phyloP scores from a whole-genome alignment of 2,329 filamentous ascomycete genomes.

The Zymoseptoria ardabiliae region DNA sequence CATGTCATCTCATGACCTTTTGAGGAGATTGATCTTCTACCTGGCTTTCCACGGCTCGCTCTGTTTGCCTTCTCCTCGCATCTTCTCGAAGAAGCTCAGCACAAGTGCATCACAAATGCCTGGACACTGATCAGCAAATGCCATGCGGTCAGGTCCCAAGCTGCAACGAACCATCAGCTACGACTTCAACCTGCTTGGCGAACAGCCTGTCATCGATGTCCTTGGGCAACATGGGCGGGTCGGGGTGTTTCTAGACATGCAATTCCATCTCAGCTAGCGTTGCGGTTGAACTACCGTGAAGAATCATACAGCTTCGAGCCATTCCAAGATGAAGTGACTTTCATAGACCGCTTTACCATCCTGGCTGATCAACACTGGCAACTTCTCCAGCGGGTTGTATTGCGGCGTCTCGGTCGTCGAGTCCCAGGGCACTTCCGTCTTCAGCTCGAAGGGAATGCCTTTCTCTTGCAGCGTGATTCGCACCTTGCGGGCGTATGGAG shows the following conservation, averaged over 20 bases:
- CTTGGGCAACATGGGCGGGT: slow-evolving; percentile 22
- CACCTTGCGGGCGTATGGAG: slow-evolving; percentile 37
- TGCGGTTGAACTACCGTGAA: neutral
- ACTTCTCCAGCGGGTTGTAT: slow-evolving; percentile 37
- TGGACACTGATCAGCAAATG: neutral
- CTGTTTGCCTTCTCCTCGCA: slow-evolving; percentile 23
- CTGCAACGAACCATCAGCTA: slow-evolving; percentile 25
- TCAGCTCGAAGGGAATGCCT: slow-evolving; percentile 33
- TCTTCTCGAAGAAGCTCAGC: slow-evolving; percentile 32
- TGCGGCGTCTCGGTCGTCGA: slow-evolving; percentile 31
- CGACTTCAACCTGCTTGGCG: slow-evolving; percentile 30
- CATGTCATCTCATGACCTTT: neutral
- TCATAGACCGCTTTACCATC: slow-evolving; percentile 29
- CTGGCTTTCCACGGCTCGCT: slow-evolving; percentile 27
- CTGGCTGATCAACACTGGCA: slow-evolving; percentile 32
- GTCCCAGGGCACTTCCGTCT: slow-evolving; percentile 40
- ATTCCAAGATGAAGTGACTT: slow-evolving; percentile 34
- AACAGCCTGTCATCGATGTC: slow-evolving; percentile 25
- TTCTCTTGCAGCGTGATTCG: slow-evolving; percentile 36
- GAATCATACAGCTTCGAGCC: slow-evolving; percentile 22
- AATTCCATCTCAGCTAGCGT: neutral
- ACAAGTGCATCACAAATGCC: slow-evolving; percentile 33
- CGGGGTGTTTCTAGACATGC: slow-evolving; percentile 21
- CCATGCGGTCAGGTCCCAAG: neutral
- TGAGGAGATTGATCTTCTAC: neutral